Conservation (phyloP, 192 early-diverging fungal genomes). For the Anaeromyces robustus region DNA sequence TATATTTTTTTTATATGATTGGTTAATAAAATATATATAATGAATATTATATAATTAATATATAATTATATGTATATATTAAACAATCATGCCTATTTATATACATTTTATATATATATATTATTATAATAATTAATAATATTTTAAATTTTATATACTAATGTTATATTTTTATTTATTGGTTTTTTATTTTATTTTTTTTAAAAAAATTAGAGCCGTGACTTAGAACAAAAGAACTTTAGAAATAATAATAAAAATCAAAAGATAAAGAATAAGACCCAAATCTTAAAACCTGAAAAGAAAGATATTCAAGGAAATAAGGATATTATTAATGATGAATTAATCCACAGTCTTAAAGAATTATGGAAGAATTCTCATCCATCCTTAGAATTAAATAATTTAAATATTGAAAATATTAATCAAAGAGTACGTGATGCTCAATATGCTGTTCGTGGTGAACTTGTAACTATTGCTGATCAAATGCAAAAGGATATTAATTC, state of each 20-base stretch:
- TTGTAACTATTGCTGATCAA: slow-evolving; percentile 86
- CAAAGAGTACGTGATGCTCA: slow-evolving; percentile 56
- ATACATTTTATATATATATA: no score
- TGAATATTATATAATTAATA: no score
- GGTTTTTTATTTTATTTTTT: no score
- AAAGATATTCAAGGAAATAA: background rate
- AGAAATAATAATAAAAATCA: background rate
- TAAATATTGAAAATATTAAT: slow-evolving; percentile 49
- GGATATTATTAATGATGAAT: background rate
- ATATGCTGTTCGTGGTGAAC: slow-evolving; percentile 90
- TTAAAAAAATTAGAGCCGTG: background rate
- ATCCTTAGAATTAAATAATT: background rate
- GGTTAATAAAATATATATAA: no score
- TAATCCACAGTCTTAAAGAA: background rate
- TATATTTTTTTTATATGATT: no score
- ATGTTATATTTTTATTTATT: no score
- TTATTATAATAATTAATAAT: no score
- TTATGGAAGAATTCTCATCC: background rate
- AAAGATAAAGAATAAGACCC: background rate
- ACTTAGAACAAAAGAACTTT: background rate
- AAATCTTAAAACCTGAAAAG: background rate
- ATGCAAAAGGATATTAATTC: slow-evolving; percentile 28
- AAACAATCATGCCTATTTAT: no score
- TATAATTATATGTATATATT: no score
- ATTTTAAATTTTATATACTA: no score